These are phyloP conservation scores for Podaxis sp. DNA, from an alignment of 768 basidiomycete species.

Conservation along the genomic window DNA sequence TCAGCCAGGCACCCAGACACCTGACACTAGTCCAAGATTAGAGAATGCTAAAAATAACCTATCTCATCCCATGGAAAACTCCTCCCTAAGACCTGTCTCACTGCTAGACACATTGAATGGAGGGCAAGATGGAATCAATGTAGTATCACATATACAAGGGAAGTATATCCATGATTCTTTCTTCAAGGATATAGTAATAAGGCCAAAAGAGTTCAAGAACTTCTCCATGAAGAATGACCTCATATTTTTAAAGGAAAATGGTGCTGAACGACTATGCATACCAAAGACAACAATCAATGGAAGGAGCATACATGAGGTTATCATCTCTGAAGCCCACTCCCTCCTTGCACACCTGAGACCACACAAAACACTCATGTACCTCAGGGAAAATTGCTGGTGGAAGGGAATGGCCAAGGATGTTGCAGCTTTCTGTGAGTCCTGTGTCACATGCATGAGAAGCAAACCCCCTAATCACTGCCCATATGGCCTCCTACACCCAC, in stretches of 20 bases:
- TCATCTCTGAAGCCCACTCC: constrained; percentile 40
- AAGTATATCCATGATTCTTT: constrained; percentile 18
- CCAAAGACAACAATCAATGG: constrained; percentile 24
- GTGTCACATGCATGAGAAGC: background rate
- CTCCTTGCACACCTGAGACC: constrained; percentile 39
- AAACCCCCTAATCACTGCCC: constrained; percentile 15
- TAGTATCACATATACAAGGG: constrained; percentile 12
- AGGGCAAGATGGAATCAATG: constrained; percentile 5
- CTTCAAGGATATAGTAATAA: constrained; percentile 20
- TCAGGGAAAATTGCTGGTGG: constrained; percentile 18
- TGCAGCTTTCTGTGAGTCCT: constrained; percentile 11
- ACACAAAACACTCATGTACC: constrained; percentile 30
- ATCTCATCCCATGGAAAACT: no score
- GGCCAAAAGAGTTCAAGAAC: constrained; percentile 20
- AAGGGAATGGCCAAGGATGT: constrained; percentile 8
- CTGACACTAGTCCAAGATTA: no score
- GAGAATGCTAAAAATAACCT: no score
- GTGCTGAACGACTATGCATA: constrained; percentile 23
- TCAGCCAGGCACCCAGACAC: no score
- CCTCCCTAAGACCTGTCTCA: background rate
- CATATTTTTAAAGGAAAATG: constrained; percentile 18
- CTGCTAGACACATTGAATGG: background rate
- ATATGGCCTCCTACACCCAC: constrained; percentile 14
- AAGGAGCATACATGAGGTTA: constrained; percentile 25
- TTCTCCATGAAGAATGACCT: constrained; percentile 21